phyloP scores from a whole-genome alignment of 2,329 filamentous ascomycete genomes.

The Aspergillus fischeri region DNA sequence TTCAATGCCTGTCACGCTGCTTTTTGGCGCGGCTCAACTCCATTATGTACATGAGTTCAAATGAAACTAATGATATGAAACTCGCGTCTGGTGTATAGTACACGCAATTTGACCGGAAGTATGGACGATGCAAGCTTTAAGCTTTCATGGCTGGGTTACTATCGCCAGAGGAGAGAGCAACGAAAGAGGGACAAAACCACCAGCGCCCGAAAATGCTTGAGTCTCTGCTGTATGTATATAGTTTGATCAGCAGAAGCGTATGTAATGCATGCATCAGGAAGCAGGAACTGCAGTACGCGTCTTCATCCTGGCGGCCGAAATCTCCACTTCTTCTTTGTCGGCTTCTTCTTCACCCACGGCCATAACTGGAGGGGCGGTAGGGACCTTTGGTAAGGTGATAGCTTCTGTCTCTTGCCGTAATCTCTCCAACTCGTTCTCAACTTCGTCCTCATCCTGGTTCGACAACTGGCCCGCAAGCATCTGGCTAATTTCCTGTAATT shows the following conservation, averaged over 20 bases:
- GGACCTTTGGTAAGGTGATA: slow-evolving; percentile 36
- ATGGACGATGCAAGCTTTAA: not conserved
- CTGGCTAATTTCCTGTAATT: slow-evolving; percentile 75
- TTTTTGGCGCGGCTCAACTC: not conserved
- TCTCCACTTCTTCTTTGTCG: slow-evolving; percentile 29
- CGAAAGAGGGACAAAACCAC: slow-evolving; percentile 6
- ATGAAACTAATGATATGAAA: not conserved
- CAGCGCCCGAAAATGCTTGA: slow-evolving; percentile 25
- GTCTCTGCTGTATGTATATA: not conserved
- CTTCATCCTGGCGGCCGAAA: slow-evolving; percentile 25
- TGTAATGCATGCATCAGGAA: slow-evolving; percentile 3
- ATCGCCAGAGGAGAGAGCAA: not conserved
- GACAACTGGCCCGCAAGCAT: slow-evolving; percentile 85
- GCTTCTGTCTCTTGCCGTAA: slow-evolving; percentile 62
- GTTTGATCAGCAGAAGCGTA: not conserved
- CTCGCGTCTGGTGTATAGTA: not conserved
- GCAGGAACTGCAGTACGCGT: slow-evolving; percentile 12
- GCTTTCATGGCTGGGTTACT: not conserved
- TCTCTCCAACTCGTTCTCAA: slow-evolving; percentile 87
- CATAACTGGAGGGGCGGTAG: slow-evolving; percentile 29
- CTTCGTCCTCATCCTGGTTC: slow-evolving; percentile 94
- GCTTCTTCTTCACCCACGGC: slow-evolving; percentile 22
- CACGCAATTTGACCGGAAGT: not conserved
- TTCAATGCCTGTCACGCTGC: not conserved
- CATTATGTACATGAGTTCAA: not conserved